Percentiles rank a stretch among this genome's conserved stretches.
phyloP scores from a whole-genome alignment of 495 filamentous ascomycete genomes.

The Physcia stellaris region DNA sequence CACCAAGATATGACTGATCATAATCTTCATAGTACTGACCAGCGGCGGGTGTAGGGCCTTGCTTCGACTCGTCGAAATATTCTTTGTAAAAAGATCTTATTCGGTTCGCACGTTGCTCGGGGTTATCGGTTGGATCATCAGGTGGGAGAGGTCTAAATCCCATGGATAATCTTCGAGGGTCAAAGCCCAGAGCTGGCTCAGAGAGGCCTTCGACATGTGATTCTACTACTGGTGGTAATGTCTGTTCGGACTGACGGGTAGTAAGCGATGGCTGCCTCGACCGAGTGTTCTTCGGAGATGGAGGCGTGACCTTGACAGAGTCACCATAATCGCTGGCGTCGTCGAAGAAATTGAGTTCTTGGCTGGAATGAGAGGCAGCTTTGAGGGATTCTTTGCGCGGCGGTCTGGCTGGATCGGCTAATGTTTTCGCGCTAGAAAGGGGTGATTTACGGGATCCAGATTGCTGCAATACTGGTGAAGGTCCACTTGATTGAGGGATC shows the following conservation, averaged over 20 bases:
- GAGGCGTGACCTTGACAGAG: conserved; percentile 36
- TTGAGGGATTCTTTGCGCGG: conserved; percentile 20
- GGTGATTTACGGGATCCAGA: conserved; percentile 8
- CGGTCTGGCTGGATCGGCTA: conserved; percentile 12
- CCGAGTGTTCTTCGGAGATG: conserved; percentile 16
- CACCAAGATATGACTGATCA: conserved; percentile 45
- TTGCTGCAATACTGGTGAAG: conserved; percentile 1
- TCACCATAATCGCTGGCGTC: conserved; percentile 51
- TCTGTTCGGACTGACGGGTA: conserved; percentile 2
- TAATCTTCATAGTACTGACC: conserved; percentile 57
- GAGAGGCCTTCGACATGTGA: conserved; percentile 28
- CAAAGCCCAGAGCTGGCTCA: conserved; percentile 38
- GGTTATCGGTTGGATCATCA: conserved; percentile 71
- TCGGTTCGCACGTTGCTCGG: conserved; percentile 86
- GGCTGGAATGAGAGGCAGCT: conserved; percentile 16
- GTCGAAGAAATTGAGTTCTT: conserved; percentile 33
- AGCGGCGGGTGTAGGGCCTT: conserved; percentile 30
- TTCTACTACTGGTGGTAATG: conserved; percentile 24
- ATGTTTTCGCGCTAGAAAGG: conserved; percentile 7
- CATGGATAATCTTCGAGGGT: conserved; percentile 67
- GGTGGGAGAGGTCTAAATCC: conserved; percentile 87
- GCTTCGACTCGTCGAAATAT: conserved; percentile 84
- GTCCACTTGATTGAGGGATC: conserved; percentile 7
- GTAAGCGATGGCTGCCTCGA: not conserved
- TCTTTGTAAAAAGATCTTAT: conserved; percentile 99